Evolutionary conservation across 768 basidiomycete species (phyloP).

Genomic region (Filobasidium wieringae): DNA sequence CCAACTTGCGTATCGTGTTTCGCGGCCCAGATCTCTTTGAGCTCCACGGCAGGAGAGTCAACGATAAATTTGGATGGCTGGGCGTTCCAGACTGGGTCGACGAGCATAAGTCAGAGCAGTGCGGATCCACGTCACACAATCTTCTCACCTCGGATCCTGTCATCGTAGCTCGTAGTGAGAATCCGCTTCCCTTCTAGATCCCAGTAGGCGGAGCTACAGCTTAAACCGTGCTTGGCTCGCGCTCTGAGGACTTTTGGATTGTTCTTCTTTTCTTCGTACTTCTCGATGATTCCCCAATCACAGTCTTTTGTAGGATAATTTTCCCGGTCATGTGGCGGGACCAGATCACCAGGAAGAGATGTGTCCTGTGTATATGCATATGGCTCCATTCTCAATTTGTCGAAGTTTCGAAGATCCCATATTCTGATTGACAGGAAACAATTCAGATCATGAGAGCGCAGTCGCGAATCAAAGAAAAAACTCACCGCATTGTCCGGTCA

Average conservation of each 20-base stretch:
- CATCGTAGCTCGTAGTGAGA: slow-evolving; percentile 42
- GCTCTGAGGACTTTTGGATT: background rate
- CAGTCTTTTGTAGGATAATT: slow-evolving; percentile 11
- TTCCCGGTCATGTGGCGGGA: background rate
- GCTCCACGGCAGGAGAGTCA: slow-evolving; percentile 2
- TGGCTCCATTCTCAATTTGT: slow-evolving; percentile 1
- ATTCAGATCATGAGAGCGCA: too few relatives aligned
- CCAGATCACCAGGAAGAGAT: slow-evolving; percentile 17
- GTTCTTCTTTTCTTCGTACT: slow-evolving; percentile 2
- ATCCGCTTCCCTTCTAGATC: slow-evolving; percentile 40
- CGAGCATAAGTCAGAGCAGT: background rate
- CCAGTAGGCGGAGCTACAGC: slow-evolving; percentile 40
- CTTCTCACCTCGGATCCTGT: slow-evolving; percentile 37
- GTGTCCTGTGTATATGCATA: slow-evolving; percentile 11
- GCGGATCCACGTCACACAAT: background rate
- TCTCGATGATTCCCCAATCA: slow-evolving; percentile 17
- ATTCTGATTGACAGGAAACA: slow-evolving; percentile 15
- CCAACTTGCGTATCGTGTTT: slow-evolving; percentile 42
- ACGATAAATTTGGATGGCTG: slow-evolving; percentile 20
- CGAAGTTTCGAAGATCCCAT: slow-evolving; percentile 37
- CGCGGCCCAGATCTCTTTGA: slow-evolving; percentile 8
- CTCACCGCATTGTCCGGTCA: slow-evolving; percentile 29
- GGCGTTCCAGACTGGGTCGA: slow-evolving; percentile 28
- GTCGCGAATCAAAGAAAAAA: background rate
- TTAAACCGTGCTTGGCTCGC: slow-evolving; percentile 34